These are phyloP conservation scores for Agaricus blazei DNA, from an alignment of 768 basidiomycete species.

Conservation along the genomic window DNA sequence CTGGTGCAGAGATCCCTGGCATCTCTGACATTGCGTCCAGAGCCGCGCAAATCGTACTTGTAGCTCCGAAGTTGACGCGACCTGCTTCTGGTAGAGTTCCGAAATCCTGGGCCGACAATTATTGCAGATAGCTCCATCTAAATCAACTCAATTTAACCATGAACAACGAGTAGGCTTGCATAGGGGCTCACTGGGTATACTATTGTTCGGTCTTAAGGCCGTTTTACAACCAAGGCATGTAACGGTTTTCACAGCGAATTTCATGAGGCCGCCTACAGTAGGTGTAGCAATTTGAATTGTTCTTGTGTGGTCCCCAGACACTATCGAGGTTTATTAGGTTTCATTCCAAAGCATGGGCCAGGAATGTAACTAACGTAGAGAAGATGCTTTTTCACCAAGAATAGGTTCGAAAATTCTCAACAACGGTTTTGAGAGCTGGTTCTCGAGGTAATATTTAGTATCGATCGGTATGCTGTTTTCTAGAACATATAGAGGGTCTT, in stretches of 20 bases:
- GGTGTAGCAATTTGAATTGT: conserved; percentile 96
- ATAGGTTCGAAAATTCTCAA: conserved; percentile 99
- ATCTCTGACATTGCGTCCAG: conserved; percentile 99
- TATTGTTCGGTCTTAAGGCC: conserved; percentile 72
- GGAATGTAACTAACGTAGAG: conserved; percentile 47
- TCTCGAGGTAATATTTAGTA: conserved; percentile 96
- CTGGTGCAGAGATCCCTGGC: conserved; percentile 97
- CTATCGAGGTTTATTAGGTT: conserved; percentile 33
- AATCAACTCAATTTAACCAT: neutral
- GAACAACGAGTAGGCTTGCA: neutral
- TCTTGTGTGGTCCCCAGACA: conserved; percentile 94
- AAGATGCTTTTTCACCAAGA: conserved; percentile 84
- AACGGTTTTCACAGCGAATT: conserved; percentile 93
- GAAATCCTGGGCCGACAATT: conserved; percentile 85
- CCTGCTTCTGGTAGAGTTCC: conserved; percentile 92
- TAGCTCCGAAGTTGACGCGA: conserved; percentile 62
- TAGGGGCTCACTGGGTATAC: conserved; percentile 51
- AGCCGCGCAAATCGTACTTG: conserved; percentile 92
- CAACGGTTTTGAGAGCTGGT: conserved; percentile 94
- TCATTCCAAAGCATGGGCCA: neutral
- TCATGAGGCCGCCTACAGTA: conserved; percentile 95
- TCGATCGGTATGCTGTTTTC: conserved; percentile 99
- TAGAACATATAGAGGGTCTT: conserved; percentile 94
- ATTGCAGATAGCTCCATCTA: conserved; percentile 91
- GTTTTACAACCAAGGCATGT: conserved; percentile 97